Evolutionary conservation across 805 yeast genomes (phyloP), one percentile per base, ranked within the genome.

Genomic region (Lachancea sp.): DNA sequence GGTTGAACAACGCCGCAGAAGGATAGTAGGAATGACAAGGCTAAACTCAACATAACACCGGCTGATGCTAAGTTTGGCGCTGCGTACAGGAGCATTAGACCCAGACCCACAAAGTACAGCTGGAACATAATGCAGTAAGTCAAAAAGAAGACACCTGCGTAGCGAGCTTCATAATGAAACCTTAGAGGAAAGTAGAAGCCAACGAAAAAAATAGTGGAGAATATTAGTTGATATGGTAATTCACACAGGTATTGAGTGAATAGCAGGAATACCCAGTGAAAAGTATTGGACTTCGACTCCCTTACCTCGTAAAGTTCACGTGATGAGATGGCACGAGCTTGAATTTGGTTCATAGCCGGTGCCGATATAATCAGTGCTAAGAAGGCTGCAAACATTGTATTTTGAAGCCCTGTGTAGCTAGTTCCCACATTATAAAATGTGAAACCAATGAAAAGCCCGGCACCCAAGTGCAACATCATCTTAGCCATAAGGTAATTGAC

Each of bases 1-100:
- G 78, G 75, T 53, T 79, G 85, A 44, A 79, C 66, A 42, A 81
- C 80, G 65, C 89, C 87, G 58, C 83, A 71, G 65, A 83, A 83
- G 17, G 79, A 65, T 42, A 81, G 69, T 51, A 74, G 60, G 56
- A 82, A 72, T 24, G 80, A 65, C 57, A 76, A 72, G 45, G 75
- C 60, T 48, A 82, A 60, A 32, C 81, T 71, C 39, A 72, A 64
- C 34, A 81, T 60, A 40, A 78, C 78, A 35, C 77, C 74, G 11
- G 87, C 87, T 18, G 85, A 70, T 35, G 80, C 78, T 35, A 81
- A 70, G 56, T 81, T 78, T 15, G 83, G 83, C 11, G 83, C 67
- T 50, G 75, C 67, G 50, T 78, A 78, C 25, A 78, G 56, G 26
- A 69, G 50, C 58, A 75, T 67, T 46, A 74, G 61, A n/a, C 75